Percentiles rank a stretch among this genome's conserved stretches.
Conservation (phyloP, 805 yeast genomes). For the Scheffersomyces coipomensis region DNA sequence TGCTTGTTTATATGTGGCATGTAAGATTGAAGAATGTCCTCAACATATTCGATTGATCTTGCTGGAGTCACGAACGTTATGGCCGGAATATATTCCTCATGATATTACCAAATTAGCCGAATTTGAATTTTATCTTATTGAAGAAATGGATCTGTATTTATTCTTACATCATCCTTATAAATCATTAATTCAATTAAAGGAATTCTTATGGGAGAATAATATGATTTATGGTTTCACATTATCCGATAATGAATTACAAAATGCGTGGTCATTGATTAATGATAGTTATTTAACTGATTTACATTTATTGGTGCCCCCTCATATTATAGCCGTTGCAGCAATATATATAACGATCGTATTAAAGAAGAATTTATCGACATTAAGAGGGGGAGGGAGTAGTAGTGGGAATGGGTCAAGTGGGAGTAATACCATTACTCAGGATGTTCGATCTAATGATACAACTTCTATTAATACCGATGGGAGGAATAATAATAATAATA, state of each 20-base stretch:
- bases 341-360: conserved; percentile 75
- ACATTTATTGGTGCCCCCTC: conserved; percentile 84
- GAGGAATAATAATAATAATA: conserved; percentile 3
- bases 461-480: conserved; percentile 16
- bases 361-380: conserved; percentile 32
- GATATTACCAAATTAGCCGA: conserved; percentile 92
- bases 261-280: conserved; percentile 85
- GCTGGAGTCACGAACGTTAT: conserved; percentile 79
- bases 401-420: conserved; percentile 12
- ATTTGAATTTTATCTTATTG: conserved; percentile 90
- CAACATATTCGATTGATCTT: conserved; percentile 85
- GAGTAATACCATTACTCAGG: conserved; percentile 9
- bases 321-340: conserved; percentile 78
- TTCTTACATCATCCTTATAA: conserved; percentile 77
- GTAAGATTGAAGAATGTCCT: conserved; percentile 94
- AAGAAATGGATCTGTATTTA: conserved; percentile 73
- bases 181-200: conserved; percentile 53
- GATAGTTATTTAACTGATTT: conserved; percentile 88
- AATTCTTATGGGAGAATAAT: conserved; percentile 36
- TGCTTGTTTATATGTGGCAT: conserved; percentile 82
- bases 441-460: conserved; percentile 4
- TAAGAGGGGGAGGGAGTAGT: conserved; percentile 6
- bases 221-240: conserved; percentile 31
- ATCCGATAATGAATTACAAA: conserved; percentile 70
- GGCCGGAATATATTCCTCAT: conserved; percentile 95